These are phyloP conservation scores for Aspergillus sojae DNA, from an alignment of 2,329 filamentous ascomycete genomes.

Conservation along the genomic window DNA sequence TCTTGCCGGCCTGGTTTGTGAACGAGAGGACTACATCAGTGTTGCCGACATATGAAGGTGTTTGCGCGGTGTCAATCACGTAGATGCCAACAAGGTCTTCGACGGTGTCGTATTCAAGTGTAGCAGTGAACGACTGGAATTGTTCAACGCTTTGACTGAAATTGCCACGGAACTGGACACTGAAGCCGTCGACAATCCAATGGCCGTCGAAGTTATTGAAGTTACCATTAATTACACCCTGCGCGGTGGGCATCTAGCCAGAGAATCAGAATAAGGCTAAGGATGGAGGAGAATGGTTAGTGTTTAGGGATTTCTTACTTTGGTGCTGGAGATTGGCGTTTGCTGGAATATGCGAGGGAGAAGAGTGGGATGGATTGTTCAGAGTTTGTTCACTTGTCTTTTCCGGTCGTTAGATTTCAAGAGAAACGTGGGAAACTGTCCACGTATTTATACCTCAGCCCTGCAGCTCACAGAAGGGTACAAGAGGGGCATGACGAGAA, in stretches of 20 bases:
- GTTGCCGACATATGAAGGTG: not conserved
- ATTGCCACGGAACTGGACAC: not conserved
- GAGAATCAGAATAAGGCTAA: not conserved
- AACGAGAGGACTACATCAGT: not conserved
- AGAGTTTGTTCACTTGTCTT: not conserved
- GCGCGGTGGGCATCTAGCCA: not conserved
- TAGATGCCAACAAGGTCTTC: not conserved
- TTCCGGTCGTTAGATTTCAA: not conserved
- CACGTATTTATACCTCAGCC: not conserved
- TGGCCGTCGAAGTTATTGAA: not conserved
- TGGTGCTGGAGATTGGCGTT: not conserved
- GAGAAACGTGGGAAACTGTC: not conserved
- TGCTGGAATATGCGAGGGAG: not conserved
- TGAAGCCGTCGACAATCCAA: not conserved
- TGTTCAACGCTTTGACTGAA: not conserved
- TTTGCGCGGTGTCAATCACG: not conserved
- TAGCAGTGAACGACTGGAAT: not conserved
- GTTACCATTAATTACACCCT: not conserved
- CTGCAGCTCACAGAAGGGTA: too few species aligned
- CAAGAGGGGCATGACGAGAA: too few species aligned
- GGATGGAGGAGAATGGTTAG: not conserved
- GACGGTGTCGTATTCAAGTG: not conserved
- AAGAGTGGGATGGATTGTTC: not conserved
- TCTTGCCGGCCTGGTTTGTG: rapidly evolving
- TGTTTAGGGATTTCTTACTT: not conserved